Conservation (phyloP, 2,329 filamentous ascomycete species). For the Microcyclospora tardicrescens region DNA sequence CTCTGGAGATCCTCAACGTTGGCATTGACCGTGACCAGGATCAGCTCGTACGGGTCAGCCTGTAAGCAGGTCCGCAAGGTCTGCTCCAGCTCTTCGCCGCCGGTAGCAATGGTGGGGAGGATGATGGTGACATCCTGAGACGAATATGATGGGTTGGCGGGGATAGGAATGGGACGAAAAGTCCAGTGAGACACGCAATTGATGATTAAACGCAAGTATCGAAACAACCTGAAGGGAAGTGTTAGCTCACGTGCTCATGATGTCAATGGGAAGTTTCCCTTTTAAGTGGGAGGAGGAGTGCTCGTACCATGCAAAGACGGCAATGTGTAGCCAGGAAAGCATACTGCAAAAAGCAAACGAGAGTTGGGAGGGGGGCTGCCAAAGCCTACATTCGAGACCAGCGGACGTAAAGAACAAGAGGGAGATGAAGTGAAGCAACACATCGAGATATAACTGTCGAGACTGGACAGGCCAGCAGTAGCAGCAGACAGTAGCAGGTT, state of each 20-base stretch:
- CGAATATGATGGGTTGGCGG: slow-evolving; percentile 66
- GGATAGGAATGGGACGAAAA: slow-evolving; percentile 74
- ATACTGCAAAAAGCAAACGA: slow-evolving; percentile 22
- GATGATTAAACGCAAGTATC: slow-evolving; percentile 73
- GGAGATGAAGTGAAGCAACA: background rate
- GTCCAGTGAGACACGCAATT: slow-evolving; percentile 77
- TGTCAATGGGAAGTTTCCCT: slow-evolving; percentile 9
- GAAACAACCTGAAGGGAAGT: slow-evolving; percentile 55
- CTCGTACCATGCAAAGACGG: slow-evolving; percentile 21
- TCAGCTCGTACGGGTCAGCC: slow-evolving; percentile 57
- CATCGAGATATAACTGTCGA: background rate
- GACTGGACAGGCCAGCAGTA: no score
- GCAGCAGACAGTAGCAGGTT: no score
- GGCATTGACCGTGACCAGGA: slow-evolving; percentile 76
- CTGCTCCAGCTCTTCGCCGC: slow-evolving; percentile 67
- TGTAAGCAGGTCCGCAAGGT: slow-evolving; percentile 67
- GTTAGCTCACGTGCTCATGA: slow-evolving; percentile 14
- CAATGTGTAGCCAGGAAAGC: slow-evolving; percentile 21
- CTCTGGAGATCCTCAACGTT: slow-evolving; percentile 46
- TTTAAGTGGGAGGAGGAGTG: background rate
- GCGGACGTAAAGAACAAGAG: background rate
- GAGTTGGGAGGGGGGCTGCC: slow-evolving; percentile 14
- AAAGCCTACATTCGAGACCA: slow-evolving; percentile 14
- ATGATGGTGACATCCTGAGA: slow-evolving; percentile 83
- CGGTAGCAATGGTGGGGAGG: slow-evolving; percentile 81